A percentile compares a stretch with the other conserved stretches of the same genome.
Evolutionary conservation across 345 rosid species (phyloP).

Genomic region (Eucalyptus lansdowneana): DNA sequence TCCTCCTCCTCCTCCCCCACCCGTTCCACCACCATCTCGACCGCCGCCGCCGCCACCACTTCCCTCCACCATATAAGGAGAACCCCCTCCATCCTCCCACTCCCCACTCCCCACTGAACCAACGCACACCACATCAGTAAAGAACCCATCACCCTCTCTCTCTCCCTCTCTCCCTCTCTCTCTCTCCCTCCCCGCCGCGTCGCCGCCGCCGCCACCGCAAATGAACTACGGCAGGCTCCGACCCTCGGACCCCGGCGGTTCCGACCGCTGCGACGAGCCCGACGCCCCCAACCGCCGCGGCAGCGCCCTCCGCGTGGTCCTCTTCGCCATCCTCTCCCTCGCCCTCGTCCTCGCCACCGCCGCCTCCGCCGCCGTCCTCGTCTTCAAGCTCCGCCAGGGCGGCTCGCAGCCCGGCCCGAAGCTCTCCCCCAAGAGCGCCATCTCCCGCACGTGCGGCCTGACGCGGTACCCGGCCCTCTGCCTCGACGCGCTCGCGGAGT

Average conservation of each 20-base stretch:
- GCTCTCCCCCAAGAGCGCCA: slow-evolving; percentile 50
- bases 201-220: background rate
- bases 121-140: background rate
- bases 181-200: background rate
- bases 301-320: slow-evolving; percentile 20
- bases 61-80: background rate
- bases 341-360: slow-evolving; percentile 48
- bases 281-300: background rate
- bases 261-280: background rate
- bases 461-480: slow-evolving; percentile 66
- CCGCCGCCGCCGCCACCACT: background rate
- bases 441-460: slow-evolving; percentile 47
- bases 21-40: background rate
- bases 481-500: slow-evolving; percentile 46
- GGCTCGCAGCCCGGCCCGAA: background rate
- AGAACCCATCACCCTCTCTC: background rate
- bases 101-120: background rate
- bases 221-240: slow-evolving; percentile 22
- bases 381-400: slow-evolving; percentile 5
- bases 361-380: slow-evolving; percentile 27
- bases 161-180: background rate
- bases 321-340: slow-evolving; percentile 28
- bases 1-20: background rate
- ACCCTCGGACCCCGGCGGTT: background rate
- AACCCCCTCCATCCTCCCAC: background rate